A percentile compares a stretch with the other conserved stretches of the same genome.
These are phyloP conservation scores for Calendula officinalis DNA, from an alignment of 129 eudicot genomes.

Conservation along the genomic window DNA sequence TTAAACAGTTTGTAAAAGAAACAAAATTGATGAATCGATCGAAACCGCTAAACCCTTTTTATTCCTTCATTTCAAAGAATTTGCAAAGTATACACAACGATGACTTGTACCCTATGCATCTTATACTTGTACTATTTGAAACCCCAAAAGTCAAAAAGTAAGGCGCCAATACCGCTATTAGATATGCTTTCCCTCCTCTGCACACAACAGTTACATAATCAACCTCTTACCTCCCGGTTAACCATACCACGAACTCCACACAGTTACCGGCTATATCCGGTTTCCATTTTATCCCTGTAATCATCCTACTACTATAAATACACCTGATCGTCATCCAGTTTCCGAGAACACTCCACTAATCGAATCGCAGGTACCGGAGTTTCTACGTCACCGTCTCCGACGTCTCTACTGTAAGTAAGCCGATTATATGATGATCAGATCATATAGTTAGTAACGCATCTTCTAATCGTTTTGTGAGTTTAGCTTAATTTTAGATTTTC, in stretches of 20 bases:
- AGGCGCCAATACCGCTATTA: conserved; percentile 24
- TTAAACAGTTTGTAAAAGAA: no score
- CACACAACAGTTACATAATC: conserved; percentile 28
- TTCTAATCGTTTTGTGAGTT: not conserved
- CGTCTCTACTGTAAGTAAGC: conserved; percentile 26
- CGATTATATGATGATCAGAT: conserved; percentile 11
- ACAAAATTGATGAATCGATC: no score
- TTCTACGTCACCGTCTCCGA: conserved; percentile 22
- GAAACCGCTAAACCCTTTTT: no score
- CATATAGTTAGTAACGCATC: not conserved
- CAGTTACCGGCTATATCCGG: conserved; percentile 30
- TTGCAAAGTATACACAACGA: no score
- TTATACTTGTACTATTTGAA: conserved; percentile 5
- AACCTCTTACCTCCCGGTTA: conserved; percentile 28
- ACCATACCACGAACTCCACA: not conserved
- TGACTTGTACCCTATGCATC: conserved; percentile 8
- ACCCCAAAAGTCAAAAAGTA: conserved; percentile 30
- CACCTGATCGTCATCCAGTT: conserved; percentile 18
- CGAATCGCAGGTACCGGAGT: conserved; percentile 12
- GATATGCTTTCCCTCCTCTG: conserved; percentile 34
- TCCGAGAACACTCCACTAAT: conserved; percentile 28
- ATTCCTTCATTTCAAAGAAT: no score
- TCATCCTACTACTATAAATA: conserved; percentile 20
- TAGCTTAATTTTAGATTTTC: not conserved
- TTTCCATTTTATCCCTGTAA: conserved; percentile 17